Evolutionary conservation across 1,284 basidiomycete species (phyloP).

Genomic region (Rhodotorula sp.): DNA sequence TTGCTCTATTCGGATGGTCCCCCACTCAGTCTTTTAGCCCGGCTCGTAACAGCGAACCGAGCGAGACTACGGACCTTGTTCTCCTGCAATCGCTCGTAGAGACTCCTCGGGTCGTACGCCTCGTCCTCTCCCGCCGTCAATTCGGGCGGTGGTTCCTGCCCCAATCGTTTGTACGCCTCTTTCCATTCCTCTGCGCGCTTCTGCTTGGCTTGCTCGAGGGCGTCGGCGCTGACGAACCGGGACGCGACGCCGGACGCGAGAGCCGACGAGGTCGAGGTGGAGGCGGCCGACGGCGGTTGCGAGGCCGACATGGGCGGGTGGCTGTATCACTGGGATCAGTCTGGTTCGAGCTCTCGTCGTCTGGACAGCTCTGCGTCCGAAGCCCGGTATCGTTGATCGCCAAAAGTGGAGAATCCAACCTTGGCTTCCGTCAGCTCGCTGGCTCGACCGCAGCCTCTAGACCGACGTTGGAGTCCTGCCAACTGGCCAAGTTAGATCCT

Average conservation of each 20-base stretch:
- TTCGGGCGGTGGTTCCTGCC: constrained; percentile 71
- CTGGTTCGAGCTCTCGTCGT: too few relatives aligned
- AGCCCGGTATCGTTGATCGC: too few relatives aligned
- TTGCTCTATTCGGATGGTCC: constrained; percentile 4
- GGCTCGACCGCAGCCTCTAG: too few relatives aligned
- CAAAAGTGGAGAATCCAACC: too few relatives aligned
- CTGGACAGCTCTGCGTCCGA: too few relatives aligned
- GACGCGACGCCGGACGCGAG: constrained; percentile 45
- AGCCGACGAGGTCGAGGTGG: constrained; percentile 1
- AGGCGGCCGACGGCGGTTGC: background rate
- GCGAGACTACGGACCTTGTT: constrained; percentile 61
- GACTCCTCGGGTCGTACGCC: constrained; percentile 77
- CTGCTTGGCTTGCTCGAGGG: constrained; percentile 73
- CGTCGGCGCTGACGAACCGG: constrained; percentile 63
- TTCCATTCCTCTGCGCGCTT: constrained; percentile 83
- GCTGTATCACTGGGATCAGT: too few relatives aligned
- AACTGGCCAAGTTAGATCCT: too few relatives aligned
- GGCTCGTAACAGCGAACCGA: background rate
- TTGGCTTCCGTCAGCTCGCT: too few relatives aligned
- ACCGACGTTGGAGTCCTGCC: too few relatives aligned
- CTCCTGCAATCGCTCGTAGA: constrained; percentile 85
- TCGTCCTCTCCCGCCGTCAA: constrained; percentile 66
- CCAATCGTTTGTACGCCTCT: constrained; percentile 84
- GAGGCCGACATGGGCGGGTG: too few relatives aligned
- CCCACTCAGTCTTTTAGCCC: too few relatives aligned